A percentile compares a stretch with the other conserved stretches of the same genome.
Conservation (phyloP, 2,329 filamentous ascomycete species). For the Ascochyta koolunga region DNA sequence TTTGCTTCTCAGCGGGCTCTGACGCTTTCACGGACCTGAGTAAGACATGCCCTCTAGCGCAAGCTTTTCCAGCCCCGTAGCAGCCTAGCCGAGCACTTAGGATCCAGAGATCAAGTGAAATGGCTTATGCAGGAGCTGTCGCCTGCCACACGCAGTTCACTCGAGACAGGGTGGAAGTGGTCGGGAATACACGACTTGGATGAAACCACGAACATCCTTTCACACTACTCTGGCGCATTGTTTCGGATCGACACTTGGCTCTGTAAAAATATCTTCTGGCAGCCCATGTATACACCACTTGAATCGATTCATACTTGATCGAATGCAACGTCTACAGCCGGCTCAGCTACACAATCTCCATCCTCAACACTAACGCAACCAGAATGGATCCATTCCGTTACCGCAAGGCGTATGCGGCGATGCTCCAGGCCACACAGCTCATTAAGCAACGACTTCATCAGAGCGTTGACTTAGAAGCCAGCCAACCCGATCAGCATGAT, state of each 20-base stretch:
- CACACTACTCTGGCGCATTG: constrained; percentile 1
- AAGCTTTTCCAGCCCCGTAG: constrained; percentile 15
- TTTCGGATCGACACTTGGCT: constrained; percentile 12
- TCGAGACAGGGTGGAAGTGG: constrained; percentile 18
- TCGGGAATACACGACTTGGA: neutral
- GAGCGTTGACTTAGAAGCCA: constrained; percentile 17
- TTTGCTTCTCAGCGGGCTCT: constrained; percentile 20
- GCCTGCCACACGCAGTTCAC: constrained; percentile 12
- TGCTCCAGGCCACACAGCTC: constrained; percentile 44
- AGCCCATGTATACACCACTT: neutral
- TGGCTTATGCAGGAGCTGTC: constrained; percentile 23
- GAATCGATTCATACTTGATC: neutral
- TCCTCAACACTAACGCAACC: constrained; percentile 22
- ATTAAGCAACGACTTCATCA: constrained; percentile 40
- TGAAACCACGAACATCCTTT: constrained; percentile 4
- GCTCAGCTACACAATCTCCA: neutral
- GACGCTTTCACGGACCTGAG: constrained; percentile 28
- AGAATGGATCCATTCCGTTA: constrained; percentile 47
- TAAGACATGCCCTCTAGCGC: constrained; percentile 32
- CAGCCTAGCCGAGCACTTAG: constrained; percentile 20
- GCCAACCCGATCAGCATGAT: constrained; percentile 11
- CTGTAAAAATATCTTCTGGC: constrained; percentile 1
- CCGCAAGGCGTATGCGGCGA: constrained; percentile 46
- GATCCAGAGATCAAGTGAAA: constrained; percentile 22
- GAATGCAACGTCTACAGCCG: constrained; percentile 4